These are phyloP conservation scores for Chaetoscypha palmicola DNA, from an alignment of 2,329 filamentous ascomycete genomes.

Conservation along the genomic window DNA sequence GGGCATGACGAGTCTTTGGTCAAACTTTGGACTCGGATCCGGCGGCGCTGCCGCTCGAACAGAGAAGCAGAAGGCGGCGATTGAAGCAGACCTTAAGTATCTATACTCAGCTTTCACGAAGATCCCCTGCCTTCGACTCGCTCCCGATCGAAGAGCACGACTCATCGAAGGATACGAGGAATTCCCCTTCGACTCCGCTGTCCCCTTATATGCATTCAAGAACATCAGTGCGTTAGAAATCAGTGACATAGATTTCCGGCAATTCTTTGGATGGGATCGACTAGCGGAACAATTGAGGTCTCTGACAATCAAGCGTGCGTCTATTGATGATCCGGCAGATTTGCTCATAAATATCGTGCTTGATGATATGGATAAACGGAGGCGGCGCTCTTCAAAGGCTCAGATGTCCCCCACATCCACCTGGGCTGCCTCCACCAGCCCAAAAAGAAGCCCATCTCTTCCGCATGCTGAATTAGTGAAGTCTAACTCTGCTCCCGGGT, in stretches of 20 bases:
- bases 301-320: conserved; percentile 78
- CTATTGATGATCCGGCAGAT: conserved; percentile 83
- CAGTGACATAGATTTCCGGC: conserved; percentile 89
- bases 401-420: conserved; percentile 72
- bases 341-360: conserved; percentile 88
- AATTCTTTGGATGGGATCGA: conserved; percentile 96
- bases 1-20: conserved; percentile 90
- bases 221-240: conserved; percentile 92
- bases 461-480: conserved; percentile 60
- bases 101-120: conserved; percentile 98
- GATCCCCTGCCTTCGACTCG: conserved; percentile 82
- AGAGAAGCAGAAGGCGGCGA: conserved; percentile 80
- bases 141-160: conserved; percentile 87
- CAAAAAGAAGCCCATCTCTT: conserved; percentile 55
- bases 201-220: conserved; percentile 95
- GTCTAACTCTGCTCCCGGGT: conserved; percentile 55
- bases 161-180: conserved; percentile 92
- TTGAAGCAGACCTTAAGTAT: conserved; percentile 87
- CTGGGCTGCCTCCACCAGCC: conserved; percentile 52
- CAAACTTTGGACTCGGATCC: conserved; percentile 74
- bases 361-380: conserved; percentile 90
- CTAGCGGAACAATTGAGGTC: conserved; percentile 87
- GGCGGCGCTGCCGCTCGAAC: conserved; percentile 74
- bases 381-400: conserved; percentile 78
- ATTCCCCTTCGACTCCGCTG: conserved; percentile 95